Evolutionary conservation across 176 grass and related monocot species (phyloP).

Genomic region (Avena atlantica): DNA sequence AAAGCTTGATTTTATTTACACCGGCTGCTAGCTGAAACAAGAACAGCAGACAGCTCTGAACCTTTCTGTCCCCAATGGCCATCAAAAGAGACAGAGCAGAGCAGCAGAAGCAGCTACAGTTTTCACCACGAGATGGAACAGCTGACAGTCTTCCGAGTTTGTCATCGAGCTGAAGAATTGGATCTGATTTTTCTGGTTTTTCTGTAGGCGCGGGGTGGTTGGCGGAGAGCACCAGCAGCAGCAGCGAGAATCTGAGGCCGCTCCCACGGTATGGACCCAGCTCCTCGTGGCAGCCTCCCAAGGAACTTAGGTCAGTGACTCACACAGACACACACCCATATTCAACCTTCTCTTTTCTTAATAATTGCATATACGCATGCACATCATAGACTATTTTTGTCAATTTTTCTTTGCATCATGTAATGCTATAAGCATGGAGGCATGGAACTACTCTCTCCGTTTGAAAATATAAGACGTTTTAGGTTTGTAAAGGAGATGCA

Average conservation of each 20-base stretch:
- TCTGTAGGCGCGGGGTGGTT: constrained; percentile 49
- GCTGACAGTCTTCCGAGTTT: neutral
- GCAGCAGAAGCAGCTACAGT: neutral
- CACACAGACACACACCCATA: neutral
- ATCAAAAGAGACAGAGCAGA: neutral
- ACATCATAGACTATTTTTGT: neutral
- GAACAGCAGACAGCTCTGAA: neutral
- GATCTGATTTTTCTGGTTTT: constrained; percentile 38
- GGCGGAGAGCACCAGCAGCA: constrained; percentile 46
- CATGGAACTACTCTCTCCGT: neutral
- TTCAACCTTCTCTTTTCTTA: neutral
- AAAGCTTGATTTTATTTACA: neutral
- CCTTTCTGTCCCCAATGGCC: constrained; percentile 15
- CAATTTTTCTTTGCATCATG: too few species aligned
- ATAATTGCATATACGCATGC: neutral
- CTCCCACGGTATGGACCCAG: constrained; percentile 28
- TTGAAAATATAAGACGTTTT: too few species aligned
- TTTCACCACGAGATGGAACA: constrained; percentile 30
- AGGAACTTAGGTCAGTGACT: constrained; percentile 64
- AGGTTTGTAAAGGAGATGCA: too few species aligned
- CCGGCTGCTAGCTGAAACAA: neutral
- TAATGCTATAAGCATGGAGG: too few species aligned
- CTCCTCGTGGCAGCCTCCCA: constrained; percentile 55
- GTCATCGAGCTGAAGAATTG: neutral
- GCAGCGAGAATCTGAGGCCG: constrained; percentile 54